Conservation (phyloP, 371 early-diverging fungal genomes). For the Mortierella sp. region DNA sequence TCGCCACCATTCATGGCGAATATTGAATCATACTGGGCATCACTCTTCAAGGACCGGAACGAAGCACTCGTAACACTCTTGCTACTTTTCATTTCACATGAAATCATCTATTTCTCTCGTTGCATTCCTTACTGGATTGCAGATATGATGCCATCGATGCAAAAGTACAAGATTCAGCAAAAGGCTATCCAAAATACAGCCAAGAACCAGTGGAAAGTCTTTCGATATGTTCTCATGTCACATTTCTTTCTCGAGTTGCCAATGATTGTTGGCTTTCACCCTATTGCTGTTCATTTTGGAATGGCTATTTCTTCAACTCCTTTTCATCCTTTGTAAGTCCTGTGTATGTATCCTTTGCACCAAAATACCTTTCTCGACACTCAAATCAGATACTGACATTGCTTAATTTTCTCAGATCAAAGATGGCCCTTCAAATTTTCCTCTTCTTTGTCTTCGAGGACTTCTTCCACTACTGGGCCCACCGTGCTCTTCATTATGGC, state of each 20-base stretch:
- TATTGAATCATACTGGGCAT: constrained; percentile 66
- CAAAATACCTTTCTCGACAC: background rate
- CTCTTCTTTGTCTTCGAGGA: constrained; percentile 89
- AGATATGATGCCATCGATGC: constrained; percentile 76
- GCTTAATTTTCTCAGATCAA: constrained; percentile 8
- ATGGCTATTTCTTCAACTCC: constrained; percentile 86
- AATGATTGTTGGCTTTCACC: constrained; percentile 88
- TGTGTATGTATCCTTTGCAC: background rate
- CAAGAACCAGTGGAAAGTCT: constrained; percentile 81
- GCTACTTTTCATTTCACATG: constrained; percentile 79
- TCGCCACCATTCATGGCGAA: constrained; percentile 17
- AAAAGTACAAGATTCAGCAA: constrained; percentile 88
- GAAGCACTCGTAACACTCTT: constrained; percentile 75
- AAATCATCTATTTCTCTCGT: constrained; percentile 84
- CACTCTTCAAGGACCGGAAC: constrained; percentile 74
- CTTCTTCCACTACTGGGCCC: constrained; percentile 83
- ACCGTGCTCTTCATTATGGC: constrained; percentile 89
- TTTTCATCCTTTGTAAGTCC: constrained; percentile 81
- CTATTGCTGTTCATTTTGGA: constrained; percentile 82
- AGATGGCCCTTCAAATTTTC: constrained; percentile 63
- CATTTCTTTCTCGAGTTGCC: constrained; percentile 88
- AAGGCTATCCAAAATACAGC: constrained; percentile 76
- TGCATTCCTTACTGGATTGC: constrained; percentile 80
- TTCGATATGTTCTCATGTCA: constrained; percentile 74
- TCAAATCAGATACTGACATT: background rate